Conservation (phyloP, 1,284 basidiomycete genomes). For the Puccinia horiana region DNA sequence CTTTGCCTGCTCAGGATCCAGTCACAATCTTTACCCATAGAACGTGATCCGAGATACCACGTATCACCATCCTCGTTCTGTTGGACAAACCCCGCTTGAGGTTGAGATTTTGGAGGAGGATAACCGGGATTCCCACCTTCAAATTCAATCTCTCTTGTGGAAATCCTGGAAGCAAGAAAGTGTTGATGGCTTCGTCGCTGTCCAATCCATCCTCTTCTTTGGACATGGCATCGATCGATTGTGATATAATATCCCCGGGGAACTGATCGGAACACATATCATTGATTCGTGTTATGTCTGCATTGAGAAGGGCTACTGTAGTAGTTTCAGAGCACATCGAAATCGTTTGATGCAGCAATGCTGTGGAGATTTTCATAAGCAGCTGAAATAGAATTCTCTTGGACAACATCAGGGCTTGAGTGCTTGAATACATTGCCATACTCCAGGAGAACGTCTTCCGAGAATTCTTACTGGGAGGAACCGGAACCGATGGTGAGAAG, state of each 20-base stretch:
- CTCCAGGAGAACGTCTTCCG: not conserved
- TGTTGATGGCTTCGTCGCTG: not conserved
- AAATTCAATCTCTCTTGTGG: not conserved
- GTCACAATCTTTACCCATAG: not conserved
- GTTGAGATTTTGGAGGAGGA: not conserved
- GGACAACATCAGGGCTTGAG: not conserved
- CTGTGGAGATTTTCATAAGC: not conserved
- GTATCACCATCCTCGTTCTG: not conserved
- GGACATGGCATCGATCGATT: not conserved
- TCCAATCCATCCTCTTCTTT: not conserved
- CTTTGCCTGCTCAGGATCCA: not conserved
- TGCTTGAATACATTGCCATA: not conserved
- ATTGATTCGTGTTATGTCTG: not conserved
- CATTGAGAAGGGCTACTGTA: not conserved
- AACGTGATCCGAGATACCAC: not conserved
- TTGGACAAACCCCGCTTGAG: not conserved
- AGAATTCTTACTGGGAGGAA: not conserved
- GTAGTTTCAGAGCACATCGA: not conserved
- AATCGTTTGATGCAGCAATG: not conserved
- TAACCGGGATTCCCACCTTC: conserved; percentile 9
- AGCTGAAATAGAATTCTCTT: not conserved
- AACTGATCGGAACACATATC: not conserved
- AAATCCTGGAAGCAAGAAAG: not conserved
- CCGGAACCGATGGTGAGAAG: not conserved
- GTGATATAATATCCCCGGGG: not conserved